These are phyloP conservation scores for Globisporangium iwayamae DNA, from an alignment of 352 stramenopile species.

Conservation along the genomic window DNA sequence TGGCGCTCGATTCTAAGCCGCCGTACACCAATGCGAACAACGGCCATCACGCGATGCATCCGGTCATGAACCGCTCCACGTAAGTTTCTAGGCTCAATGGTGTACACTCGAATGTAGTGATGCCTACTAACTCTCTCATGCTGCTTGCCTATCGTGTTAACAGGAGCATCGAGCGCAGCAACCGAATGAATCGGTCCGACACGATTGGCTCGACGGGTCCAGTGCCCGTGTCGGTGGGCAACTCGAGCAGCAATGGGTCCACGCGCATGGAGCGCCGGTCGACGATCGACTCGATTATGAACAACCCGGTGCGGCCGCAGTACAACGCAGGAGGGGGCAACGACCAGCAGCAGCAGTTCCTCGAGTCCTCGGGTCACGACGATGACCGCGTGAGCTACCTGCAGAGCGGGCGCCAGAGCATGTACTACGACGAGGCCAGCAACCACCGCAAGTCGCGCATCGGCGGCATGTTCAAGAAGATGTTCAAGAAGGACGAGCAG, in stretches of 20 bases:
- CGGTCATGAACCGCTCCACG: slow-evolving; percentile 14
- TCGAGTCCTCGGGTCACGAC: slow-evolving; percentile 21
- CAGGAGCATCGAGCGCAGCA: slow-evolving; percentile 14
- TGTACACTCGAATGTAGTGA: neutral
- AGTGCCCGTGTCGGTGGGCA: slow-evolving; percentile 57
- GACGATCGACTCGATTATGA: slow-evolving; percentile 49
- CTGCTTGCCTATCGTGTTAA: neutral
- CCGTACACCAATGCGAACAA: slow-evolving; percentile 21
- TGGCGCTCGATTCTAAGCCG: slow-evolving; percentile 43
- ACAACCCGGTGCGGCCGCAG: slow-evolving; percentile 29
- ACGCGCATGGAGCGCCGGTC: slow-evolving; percentile 32
- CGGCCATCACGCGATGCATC: slow-evolving; percentile 9
- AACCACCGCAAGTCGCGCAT: slow-evolving; percentile 72
- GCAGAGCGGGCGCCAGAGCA: slow-evolving; percentile 31
- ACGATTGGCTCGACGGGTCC: slow-evolving; percentile 56
- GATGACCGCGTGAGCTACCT: slow-evolving; percentile 25
- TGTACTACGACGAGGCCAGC: slow-evolving; percentile 62
- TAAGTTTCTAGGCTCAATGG: neutral
- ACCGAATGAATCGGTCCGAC: slow-evolving; percentile 50
- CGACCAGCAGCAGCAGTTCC: slow-evolving; percentile 1
- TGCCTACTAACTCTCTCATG: neutral
- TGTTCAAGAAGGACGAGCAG: slow-evolving; percentile 84
- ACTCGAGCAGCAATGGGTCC: slow-evolving; percentile 13
- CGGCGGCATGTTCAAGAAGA: slow-evolving; percentile 87
- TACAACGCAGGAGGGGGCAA: slow-evolving; percentile 13